Percentiles rank a stretch among this genome's conserved stretches.
Conservation (phyloP, 139 green algal species). For the Picochlorum sp. region DNA sequence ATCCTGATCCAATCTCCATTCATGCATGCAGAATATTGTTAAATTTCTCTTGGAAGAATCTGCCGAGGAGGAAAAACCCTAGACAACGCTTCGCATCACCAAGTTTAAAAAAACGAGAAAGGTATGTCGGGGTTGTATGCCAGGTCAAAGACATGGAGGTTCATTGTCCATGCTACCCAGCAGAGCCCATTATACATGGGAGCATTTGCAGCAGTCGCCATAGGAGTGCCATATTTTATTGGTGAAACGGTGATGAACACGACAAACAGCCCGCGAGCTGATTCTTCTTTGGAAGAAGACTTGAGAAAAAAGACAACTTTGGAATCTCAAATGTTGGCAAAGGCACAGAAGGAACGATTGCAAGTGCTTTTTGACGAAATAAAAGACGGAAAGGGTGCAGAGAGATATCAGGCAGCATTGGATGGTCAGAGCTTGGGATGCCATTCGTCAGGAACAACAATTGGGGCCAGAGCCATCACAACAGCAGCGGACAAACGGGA, state of each 20-base stretch:
- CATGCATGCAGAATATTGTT: neutral
- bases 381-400: slow-evolving; percentile 11
- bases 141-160: neutral
- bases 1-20: neutral
- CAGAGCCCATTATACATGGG: slow-evolving; percentile 3
- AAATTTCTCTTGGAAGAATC: neutral
- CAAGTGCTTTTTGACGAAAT: slow-evolving; percentile 49
- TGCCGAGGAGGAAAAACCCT: neutral
- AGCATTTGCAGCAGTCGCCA: neutral
- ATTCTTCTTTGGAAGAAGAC: slow-evolving; percentile 22
- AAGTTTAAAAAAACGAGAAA: neutral
- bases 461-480: slow-evolving; percentile 23
- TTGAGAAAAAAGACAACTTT: slow-evolving; percentile 14
- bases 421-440: slow-evolving; percentile 38
- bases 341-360: slow-evolving; percentile 42
- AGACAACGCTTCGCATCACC: neutral
- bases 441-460: slow-evolving; percentile 32
- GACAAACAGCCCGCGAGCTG: slow-evolving; percentile 12
- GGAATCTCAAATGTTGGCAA: slow-evolving; percentile 32
- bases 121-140: neutral
- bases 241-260: slow-evolving; percentile 14
- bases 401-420: slow-evolving; percentile 42
- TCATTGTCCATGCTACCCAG: slow-evolving; percentile 7
- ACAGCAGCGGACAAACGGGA: too few species aligned
- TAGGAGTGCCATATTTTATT: neutral